Conservation (phyloP, 345 rosid species). For the Populus ilicifolia region DNA sequence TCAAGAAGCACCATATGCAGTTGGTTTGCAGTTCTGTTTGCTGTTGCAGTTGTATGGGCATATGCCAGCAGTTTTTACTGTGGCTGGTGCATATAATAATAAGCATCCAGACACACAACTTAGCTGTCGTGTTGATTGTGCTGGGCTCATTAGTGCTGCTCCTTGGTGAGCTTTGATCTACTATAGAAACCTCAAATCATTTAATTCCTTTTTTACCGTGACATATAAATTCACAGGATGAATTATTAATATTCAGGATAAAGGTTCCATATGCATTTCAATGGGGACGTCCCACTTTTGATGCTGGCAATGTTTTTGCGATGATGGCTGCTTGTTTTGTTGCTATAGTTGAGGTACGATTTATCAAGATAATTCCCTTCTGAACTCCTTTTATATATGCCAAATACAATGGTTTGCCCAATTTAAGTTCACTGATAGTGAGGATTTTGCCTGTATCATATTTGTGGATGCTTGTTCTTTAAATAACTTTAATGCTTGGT, state of each 20-base stretch:
- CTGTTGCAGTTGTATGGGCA: conserved; percentile 59
- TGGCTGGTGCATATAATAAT: conserved; percentile 68
- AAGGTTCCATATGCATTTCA: conserved; percentile 79
- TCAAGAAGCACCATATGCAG: conserved; percentile 37
- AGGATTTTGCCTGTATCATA: not conserved
- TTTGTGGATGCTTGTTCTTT: not conserved
- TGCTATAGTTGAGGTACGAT: conserved; percentile 64
- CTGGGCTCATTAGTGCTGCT: conserved; percentile 76
- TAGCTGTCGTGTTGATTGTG: conserved; percentile 79
- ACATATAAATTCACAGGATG: not conserved
- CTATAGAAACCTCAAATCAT: not conserved
- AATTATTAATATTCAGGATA: conserved; percentile 45
- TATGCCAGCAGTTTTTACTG: conserved; percentile 80
- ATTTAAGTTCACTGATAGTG: not conserved
- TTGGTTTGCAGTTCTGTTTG: conserved; percentile 56
- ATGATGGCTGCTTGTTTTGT: conserved; percentile 76
- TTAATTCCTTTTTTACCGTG: not conserved
- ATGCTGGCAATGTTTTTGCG: conserved; percentile 58
- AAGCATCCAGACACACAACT: conserved; percentile 56
- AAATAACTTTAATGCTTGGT: not conserved
- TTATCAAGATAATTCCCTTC: not conserved
- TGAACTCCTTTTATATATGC: not conserved
- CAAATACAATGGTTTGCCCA: not conserved
- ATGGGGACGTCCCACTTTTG: conserved; percentile 73
- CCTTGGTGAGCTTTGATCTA: conserved; percentile 53